phyloP scores from a whole-genome alignment of 305 asterid genomes.

The Nicotiana rustica region DNA sequence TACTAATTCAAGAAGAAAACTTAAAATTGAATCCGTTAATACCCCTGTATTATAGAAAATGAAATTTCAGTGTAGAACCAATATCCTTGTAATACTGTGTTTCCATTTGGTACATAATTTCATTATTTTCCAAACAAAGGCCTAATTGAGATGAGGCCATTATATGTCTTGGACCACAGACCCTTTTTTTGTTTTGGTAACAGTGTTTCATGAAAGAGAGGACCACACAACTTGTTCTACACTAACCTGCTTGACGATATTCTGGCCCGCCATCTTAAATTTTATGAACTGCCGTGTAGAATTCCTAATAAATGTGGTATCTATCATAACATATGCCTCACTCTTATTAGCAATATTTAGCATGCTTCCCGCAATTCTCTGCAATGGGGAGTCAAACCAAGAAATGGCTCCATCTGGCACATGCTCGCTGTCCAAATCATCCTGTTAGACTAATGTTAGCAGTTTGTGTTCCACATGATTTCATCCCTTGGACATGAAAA shows the following conservation, averaged over 20 bases:
- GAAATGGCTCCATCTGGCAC: background rate
- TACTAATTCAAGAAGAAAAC: background rate
- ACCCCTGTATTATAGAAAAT: background rate
- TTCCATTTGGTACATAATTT: background rate
- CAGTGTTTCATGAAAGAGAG: slow-evolving; percentile 7
- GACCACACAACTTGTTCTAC: background rate
- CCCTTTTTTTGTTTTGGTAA: background rate
- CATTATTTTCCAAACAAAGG: background rate
- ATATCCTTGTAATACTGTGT: background rate
- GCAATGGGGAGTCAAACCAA: background rate
- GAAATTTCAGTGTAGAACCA: background rate
- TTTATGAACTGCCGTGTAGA: background rate
- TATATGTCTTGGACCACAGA: background rate
- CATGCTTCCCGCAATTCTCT: background rate
- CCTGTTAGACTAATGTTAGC: slow-evolving; percentile 7
- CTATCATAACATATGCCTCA: background rate
- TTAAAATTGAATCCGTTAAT: background rate
- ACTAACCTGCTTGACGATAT: background rate
- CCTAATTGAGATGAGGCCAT: slow-evolving; percentile 7
- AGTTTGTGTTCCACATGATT: background rate
- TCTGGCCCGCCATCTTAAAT: background rate
- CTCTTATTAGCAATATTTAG: background rate
- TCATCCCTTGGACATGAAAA: background rate
- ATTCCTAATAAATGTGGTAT: background rate
- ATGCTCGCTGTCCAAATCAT: background rate